phyloP scores from a whole-genome alignment of 202 grass and related monocot genomes.

The Musa balbisiana region DNA sequence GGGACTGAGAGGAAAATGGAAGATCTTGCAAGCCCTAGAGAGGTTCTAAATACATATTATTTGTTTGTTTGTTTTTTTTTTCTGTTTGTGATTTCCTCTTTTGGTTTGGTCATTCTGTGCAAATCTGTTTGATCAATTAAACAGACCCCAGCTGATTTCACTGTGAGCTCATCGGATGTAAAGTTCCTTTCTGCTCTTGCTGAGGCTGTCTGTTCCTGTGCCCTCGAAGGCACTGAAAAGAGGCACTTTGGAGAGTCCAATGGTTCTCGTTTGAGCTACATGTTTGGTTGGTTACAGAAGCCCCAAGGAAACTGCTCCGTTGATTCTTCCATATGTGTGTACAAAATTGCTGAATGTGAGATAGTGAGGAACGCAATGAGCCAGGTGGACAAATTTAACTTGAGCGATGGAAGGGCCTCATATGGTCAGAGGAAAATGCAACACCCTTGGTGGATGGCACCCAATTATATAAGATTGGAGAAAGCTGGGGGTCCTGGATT shows the following conservation, averaged over 20 bases:
- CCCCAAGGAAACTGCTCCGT: conserved; percentile 39
- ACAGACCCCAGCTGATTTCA: conserved; percentile 38
- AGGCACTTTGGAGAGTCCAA: conserved; percentile 18
- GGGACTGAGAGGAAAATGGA: conserved; percentile 40
- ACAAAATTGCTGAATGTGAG: conserved; percentile 49
- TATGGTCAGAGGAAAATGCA: conserved; percentile 16
- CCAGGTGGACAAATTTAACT: conserved; percentile 35
- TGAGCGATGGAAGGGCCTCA: conserved; percentile 16
- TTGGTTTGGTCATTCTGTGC: conserved; percentile 10
- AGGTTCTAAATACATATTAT: conserved; percentile 30
- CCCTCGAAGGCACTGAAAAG: conserved; percentile 33
- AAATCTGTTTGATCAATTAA: conserved; percentile 16
- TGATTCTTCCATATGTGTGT: conserved; percentile 59
- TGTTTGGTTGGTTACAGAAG: conserved; percentile 32
- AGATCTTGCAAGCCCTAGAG: conserved; percentile 39
- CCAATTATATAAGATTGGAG: conserved; percentile 41
- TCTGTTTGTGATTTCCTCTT: background rate
- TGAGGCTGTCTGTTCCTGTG: conserved; percentile 64
- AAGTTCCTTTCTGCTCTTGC: conserved; percentile 63
- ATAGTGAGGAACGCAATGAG: conserved; percentile 42
- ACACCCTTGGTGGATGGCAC: conserved; percentile 55
- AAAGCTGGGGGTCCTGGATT: conserved; percentile 39
- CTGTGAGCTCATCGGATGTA: conserved; percentile 58
- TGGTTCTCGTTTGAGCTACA: background rate
- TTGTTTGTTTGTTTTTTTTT: background rate